These are phyloP conservation scores for Priceomyces carsonii DNA, from an alignment of 805 yeast species.

Conservation along the genomic window DNA sequence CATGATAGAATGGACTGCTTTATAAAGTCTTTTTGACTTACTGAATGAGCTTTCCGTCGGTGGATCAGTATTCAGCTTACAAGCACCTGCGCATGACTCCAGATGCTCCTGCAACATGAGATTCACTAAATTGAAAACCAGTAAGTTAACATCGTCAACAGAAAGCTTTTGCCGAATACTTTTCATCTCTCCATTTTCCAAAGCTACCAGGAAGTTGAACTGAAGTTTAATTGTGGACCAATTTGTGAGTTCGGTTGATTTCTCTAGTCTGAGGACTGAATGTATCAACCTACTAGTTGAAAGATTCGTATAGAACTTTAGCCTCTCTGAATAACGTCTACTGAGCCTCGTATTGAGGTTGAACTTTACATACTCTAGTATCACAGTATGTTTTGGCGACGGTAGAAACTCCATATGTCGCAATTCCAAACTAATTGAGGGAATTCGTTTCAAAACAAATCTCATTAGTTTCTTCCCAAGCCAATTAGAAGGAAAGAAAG, in stretches of 20 bases:
- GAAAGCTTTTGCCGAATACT: conserved; percentile 18
- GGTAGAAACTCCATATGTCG: conserved; percentile 10
- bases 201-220: conserved; percentile 14
- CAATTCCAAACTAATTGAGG: conserved; percentile 23
- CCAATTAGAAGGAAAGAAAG: conserved; percentile 17
- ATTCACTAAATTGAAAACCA: conserved; percentile 22
- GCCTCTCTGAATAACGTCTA: conserved; percentile 12
- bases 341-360: conserved; percentile 20
- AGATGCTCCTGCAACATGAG: conserved; percentile 8
- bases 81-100: background rate
- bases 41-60: conserved; percentile 6
- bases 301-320: conserved; percentile 17
- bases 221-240: conserved; percentile 14
- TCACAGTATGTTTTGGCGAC: conserved; percentile 6
- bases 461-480: conserved; percentile 10
- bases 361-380: conserved; percentile 22
- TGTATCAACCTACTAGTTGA: conserved; percentile 4
- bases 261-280: background rate
- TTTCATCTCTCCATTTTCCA: conserved; percentile 18
- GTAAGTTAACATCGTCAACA: conserved; percentile 22
- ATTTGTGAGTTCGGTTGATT: conserved; percentile 8
- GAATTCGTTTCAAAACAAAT: conserved; percentile 18
- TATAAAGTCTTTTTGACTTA: conserved; percentile 14
- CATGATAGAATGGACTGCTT: conserved; percentile 20
- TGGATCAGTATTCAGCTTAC: background rate